Base-by-base conservation (phyloP, 306 rosid genomes). In the Medicago arabica region DNA sequence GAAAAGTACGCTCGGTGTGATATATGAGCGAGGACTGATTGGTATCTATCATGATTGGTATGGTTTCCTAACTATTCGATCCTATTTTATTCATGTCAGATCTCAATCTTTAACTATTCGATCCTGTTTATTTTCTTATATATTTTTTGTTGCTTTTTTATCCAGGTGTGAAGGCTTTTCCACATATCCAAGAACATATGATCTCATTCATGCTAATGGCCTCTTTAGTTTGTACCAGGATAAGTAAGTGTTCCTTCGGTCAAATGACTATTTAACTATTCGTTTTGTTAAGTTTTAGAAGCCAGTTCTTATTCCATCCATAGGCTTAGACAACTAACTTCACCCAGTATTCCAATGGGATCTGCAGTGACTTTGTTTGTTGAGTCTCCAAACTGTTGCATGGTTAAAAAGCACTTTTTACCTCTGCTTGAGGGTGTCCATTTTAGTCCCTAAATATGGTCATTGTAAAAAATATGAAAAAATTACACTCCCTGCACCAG, bases 21-120 rank as follows among this genome's bases (percentile, higher is more conserved):
- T 92, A 51, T 95, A 85, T 70, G 96, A 92, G 78, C 86, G 96
- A 77, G 96, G 99, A 69, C 80, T 96, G 75, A 88, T 88, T 58
- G 99, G 98, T 69, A 96, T 95, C 85, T 92, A 89, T 80, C 99
- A 95, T 77, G 94, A 96, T 81, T 96, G 99, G 97, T 96, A 87
- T 79, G n/a, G 34, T 40, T 72, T 72, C 75, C 68, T 80, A 57
- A 54, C 82, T 54, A 53, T 43, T 57, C 69, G n/a, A 9, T 59
- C 63, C 57, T 57, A 31, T 72, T 66, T 62, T 13, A 54, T 75
- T 47, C 13, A 17, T 76, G 21, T 49, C 50, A 34, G 51, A 57
- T 75, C 61, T 64, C 7, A 38, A 80, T 57, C 71, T 16, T 51
- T 5, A 34, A 55, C 80, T 59, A 41, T 49, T 51, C 46, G 23